A percentile compares a stretch with the other conserved stretches of the same genome.
phyloP scores from a whole-genome alignment of 768 basidiomycete species.

The Termitomyces sp. region DNA sequence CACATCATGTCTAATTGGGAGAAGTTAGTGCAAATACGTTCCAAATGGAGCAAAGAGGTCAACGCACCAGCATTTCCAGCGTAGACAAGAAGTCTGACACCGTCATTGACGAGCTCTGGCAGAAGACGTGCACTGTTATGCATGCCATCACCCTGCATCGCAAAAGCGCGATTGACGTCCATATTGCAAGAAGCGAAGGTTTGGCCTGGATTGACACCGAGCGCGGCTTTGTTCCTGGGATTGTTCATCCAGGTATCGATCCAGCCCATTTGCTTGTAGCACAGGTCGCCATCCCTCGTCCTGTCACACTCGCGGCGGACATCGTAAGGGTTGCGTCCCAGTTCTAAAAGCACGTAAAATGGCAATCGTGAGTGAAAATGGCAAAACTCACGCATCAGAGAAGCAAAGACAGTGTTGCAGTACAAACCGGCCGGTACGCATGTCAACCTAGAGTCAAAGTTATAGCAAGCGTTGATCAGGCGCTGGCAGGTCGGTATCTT shows the following conservation, averaged over 20 bases:
- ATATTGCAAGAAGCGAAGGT: slow-evolving; percentile 72
- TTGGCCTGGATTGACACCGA: slow-evolving; percentile 61
- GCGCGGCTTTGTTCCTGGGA: slow-evolving; percentile 66
- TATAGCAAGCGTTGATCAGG: slow-evolving; percentile 68
- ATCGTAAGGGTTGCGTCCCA: slow-evolving; percentile 88
- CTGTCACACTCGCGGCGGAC: slow-evolving; percentile 73
- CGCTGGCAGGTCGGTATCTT: slow-evolving; percentile 74
- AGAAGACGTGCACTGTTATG: slow-evolving; percentile 78
- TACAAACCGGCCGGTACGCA: slow-evolving; percentile 75
- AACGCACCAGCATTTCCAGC: slow-evolving; percentile 76
- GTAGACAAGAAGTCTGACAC: slow-evolving; percentile 82
- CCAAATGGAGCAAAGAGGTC: neutral
- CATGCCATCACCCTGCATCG: slow-evolving; percentile 79
- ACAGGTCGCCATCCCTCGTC: slow-evolving; percentile 62
- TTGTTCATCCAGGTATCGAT: slow-evolving; percentile 87
- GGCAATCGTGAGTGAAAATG: neutral
- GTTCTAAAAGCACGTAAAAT: slow-evolving; percentile 32
- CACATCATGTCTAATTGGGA: slow-evolving; percentile 72
- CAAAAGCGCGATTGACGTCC: slow-evolving; percentile 78
- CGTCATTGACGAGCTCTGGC: slow-evolving; percentile 76
- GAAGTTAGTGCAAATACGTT: neutral
- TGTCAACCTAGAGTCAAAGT: slow-evolving; percentile 50
- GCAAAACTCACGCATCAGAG: slow-evolving; percentile 57
- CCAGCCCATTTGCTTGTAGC: slow-evolving; percentile 80
- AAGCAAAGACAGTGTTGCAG: slow-evolving; percentile 71